Percentiles rank a stretch among this genome's conserved stretches.
Conservation (phyloP, 768 basidiomycete genomes). For the Mycena indigotica region DNA sequence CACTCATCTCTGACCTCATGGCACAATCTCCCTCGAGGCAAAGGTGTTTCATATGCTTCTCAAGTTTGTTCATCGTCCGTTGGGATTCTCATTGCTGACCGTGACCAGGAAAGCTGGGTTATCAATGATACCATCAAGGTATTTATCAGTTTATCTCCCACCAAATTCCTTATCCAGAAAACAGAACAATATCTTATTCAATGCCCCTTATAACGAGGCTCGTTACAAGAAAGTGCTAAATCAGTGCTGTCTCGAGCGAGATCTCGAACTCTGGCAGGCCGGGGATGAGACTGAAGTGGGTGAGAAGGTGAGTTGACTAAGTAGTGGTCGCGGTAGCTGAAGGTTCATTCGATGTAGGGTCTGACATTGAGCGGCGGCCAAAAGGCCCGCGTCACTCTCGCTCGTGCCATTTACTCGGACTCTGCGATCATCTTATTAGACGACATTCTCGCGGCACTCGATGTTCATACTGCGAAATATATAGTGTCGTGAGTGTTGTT, state of each 20-base stretch:
- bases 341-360: slow-evolving; percentile 3
- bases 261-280: slow-evolving; percentile 68
- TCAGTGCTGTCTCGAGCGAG: slow-evolving; percentile 74
- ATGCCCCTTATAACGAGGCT: slow-evolving; percentile 71
- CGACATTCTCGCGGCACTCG: slow-evolving; percentile 68
- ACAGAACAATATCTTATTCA: slow-evolving; percentile 82
- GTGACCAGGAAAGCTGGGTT: slow-evolving; percentile 67
- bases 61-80: slow-evolving; percentile 38
- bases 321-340: slow-evolving; percentile 8
- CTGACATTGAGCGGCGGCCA: slow-evolving; percentile 44
- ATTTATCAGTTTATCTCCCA: background rate
- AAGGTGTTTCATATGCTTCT: slow-evolving; percentile 77
- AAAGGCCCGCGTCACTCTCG: slow-evolving; percentile 48
- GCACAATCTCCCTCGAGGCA: slow-evolving; percentile 67
- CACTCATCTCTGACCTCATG: slow-evolving; percentile 55
- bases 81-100: background rate
- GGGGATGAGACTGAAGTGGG: slow-evolving; percentile 73
- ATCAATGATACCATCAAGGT: slow-evolving; percentile 77
- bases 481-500: slow-evolving; percentile 51
- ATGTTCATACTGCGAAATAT: slow-evolving; percentile 80
- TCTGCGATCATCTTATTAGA: slow-evolving; percentile 72
- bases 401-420: slow-evolving; percentile 48
- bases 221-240: slow-evolving; percentile 77
- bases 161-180: background rate
- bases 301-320: slow-evolving; percentile 57